Base-by-base conservation (phyloP, 306 rosid genomes). In the Cicer pinnatifidum region DNA sequence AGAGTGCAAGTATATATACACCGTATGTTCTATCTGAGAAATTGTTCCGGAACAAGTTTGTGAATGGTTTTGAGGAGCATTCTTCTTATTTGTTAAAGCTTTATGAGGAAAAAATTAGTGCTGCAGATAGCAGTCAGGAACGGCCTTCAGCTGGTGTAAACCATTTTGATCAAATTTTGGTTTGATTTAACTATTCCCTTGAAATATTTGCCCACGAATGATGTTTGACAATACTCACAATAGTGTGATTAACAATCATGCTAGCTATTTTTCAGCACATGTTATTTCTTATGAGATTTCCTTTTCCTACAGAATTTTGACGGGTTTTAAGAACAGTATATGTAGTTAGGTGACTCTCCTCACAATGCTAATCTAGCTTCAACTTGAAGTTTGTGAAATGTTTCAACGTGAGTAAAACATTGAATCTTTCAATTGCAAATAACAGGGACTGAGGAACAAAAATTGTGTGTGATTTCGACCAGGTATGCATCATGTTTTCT, bases 361-460 rank as follows among this genome's bases (percentile, higher is more conserved):
- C 68, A 38, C 45, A 15, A n/a, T 39, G 48, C 12, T 9, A 39
- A 62, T 62, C 47, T 62, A 39, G 28, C 8, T 9, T 62, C 47
- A 38, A 62, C 67, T 37, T 38, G 23, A 61, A 37, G 28, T 37
- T 61, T 62, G n/a, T 37, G 20, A 62, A 62, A 57, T 57, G 39
- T 57, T 57, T 23, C 1, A 5, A 23, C 28, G 39, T 56, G 62
- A 15, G 9, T 38, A 37, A 38, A 61, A n/a, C 35, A 3, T 28
- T n/a, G 46, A 3, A n/a, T 8, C 46, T 61, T 61, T 0, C 46
- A 0, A 9, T 20, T 56, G 62, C 39, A 56, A 56, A 19, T 56
- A 56, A 19, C 37, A 7, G 23, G 12, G 67, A 37, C 5, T 28
- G 35, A 28, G 35, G 35, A 28, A 28, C 44, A 10, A 54, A 11